These are phyloP conservation scores for Mycena olivaceomarginata DNA, from an alignment of 768 basidiomycete genomes.

Conservation along the genomic window DNA sequence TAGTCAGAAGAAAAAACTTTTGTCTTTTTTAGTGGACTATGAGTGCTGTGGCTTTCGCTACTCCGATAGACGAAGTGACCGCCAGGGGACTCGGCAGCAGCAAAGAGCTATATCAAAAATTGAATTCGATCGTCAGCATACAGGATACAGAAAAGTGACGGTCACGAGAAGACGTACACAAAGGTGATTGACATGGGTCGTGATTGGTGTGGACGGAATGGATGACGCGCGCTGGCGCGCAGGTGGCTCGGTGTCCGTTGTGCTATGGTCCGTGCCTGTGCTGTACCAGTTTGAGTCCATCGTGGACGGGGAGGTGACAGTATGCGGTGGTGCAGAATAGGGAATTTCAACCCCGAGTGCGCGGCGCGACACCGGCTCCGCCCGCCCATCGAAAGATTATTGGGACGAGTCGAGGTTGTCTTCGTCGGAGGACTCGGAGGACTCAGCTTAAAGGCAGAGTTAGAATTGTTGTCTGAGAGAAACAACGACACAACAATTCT, in stretches of 20 bases:
- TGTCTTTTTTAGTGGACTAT: too few species aligned
- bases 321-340: neutral
- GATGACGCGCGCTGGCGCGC: constrained; percentile 47
- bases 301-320: constrained; percentile 17
- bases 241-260: constrained; percentile 24
- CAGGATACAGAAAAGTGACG: neutral
- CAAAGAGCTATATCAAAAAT: constrained; percentile 46
- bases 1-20: too few species aligned
- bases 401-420: constrained; percentile 25
- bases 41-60: too few species aligned
- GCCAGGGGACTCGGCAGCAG: constrained; percentile 50
- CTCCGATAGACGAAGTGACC: too few species aligned
- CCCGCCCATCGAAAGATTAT: constrained; percentile 18
- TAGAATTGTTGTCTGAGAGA: neutral
- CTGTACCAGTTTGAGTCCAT: too few species aligned
- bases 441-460: neutral
- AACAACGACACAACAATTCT: neutral
- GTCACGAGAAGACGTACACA: constrained; percentile 41
- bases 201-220: constrained; percentile 48
- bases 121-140: neutral
- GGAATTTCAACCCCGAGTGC: constrained; percentile 24
- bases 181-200: constrained; percentile 44
- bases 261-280: constrained; percentile 30
- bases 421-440: neutral
- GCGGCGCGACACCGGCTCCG: constrained; percentile 2